Conservation (phyloP, 108 stramenopile species). For the Nitzschia sp. region DNA sequence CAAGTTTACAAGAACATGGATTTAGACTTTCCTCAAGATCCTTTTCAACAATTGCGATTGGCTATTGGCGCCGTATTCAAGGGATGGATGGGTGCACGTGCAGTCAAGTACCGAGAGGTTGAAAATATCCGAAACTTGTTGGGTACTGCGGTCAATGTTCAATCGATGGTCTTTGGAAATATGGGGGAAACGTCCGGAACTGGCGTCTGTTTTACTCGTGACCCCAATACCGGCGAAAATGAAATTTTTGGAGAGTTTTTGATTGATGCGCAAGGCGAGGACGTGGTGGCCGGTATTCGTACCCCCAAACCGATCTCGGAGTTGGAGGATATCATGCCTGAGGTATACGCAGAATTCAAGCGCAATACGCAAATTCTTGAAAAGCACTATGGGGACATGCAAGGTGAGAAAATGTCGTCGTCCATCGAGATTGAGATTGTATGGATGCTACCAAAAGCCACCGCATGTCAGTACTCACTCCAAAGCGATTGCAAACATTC, state of each 20-base stretch:
- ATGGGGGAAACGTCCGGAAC: slow-evolving; percentile 83
- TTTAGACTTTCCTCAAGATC: slow-evolving; percentile 60
- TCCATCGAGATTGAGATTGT: no score
- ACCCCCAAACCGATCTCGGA: slow-evolving; percentile 78
- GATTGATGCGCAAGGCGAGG: slow-evolving; percentile 89
- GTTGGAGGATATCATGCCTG: slow-evolving; percentile 73
- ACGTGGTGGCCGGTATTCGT: slow-evolving; percentile 89
- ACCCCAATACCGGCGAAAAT: slow-evolving; percentile 78
- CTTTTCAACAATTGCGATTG: slow-evolving; percentile 64
- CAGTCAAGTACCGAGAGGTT: slow-evolving; percentile 85
- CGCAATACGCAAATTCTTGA: slow-evolving; percentile 78
- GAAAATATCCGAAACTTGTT: slow-evolving; percentile 76
- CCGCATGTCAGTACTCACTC: no score
- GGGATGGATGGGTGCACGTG: slow-evolving; percentile 83
- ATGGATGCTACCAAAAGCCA: no score
- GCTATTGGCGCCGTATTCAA: slow-evolving; percentile 78
- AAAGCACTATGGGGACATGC: slow-evolving; percentile 86
- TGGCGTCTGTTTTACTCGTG: slow-evolving; percentile 85
- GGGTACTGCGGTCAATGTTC: slow-evolving; percentile 72
- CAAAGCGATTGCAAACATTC: no score
- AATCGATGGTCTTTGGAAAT: slow-evolving; percentile 90
- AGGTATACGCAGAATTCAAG: slow-evolving; percentile 77
- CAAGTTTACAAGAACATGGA: slow-evolving; percentile 57
- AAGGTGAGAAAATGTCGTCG: no score
- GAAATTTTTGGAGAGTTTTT: slow-evolving; percentile 87